Percentiles rank a stretch among this genome's conserved stretches.
Conservation (phyloP, 768 basidiomycete genomes). For the Termitomyces sp. region DNA sequence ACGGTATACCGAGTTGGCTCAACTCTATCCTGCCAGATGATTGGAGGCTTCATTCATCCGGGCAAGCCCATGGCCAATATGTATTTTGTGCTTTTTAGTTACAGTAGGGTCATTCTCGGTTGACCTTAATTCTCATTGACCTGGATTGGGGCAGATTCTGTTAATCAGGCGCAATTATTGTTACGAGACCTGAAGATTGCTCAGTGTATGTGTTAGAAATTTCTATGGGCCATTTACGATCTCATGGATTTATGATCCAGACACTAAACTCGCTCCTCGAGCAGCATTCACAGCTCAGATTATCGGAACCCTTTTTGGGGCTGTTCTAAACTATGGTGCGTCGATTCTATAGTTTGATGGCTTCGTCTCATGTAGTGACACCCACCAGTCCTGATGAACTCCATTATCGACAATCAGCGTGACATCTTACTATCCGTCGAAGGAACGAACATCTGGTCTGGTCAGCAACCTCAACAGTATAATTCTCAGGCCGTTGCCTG, state of each 20-base stretch:
- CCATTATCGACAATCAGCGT: conserved; percentile 48
- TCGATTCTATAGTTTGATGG: background rate
- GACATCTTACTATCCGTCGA: conserved; percentile 50
- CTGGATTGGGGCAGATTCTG: conserved; percentile 31
- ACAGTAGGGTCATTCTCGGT: conserved; percentile 28
- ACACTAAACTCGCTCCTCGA: background rate
- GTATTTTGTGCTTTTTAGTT: conserved; percentile 51
- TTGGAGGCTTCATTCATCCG: conserved; percentile 54
- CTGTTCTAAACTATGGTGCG: conserved; percentile 41
- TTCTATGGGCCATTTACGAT: no score
- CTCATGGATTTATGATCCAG: background rate
- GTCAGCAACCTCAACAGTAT: conserved; percentile 46
- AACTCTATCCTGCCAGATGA: conserved; percentile 46
- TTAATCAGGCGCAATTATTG: conserved; percentile 40
- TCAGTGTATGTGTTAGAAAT: conserved; percentile 25
- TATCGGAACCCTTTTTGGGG: conserved; percentile 45
- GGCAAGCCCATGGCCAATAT: conserved; percentile 69
- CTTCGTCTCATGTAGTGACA: background rate
- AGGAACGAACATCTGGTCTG: conserved; percentile 53
- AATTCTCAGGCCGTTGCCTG: conserved; percentile 51
- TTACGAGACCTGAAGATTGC: conserved; percentile 47
- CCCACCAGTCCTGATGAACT: conserved; percentile 51
- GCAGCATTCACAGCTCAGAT: conserved; percentile 15
- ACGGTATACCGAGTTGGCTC: background rate
- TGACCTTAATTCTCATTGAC: background rate